phyloP scores from a whole-genome alignment of 2,329 filamentous ascomycete genomes.

The Trichoderma atrobrunneum region DNA sequence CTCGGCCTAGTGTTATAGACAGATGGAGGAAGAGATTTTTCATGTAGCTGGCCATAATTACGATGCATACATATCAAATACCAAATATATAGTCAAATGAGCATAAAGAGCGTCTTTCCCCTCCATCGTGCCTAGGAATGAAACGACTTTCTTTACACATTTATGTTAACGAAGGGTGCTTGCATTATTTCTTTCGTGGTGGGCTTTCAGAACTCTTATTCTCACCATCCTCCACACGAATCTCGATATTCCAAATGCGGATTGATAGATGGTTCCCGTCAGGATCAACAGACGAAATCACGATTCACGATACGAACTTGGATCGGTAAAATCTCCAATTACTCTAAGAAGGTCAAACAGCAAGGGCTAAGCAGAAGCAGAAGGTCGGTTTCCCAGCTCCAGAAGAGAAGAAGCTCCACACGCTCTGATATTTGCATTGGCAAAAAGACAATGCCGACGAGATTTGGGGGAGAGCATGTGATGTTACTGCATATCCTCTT shows the following conservation, averaged over 20 bases:
- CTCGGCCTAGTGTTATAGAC: neutral
- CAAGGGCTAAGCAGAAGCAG: too few relatives aligned
- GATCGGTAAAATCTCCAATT: too few relatives aligned
- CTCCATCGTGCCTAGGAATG: neutral
- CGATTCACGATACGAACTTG: too few relatives aligned
- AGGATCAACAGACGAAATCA: too few relatives aligned
- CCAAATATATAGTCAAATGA: neutral
- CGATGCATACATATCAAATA: neutral
- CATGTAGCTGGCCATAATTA: slow-evolving; percentile 1
- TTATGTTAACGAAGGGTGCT: neutral
- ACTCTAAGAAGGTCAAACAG: too few relatives aligned
- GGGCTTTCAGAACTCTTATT: neutral
- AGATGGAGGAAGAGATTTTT: neutral
- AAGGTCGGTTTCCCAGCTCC: too few relatives aligned
- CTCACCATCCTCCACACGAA: too few relatives aligned
- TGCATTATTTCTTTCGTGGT: neutral
- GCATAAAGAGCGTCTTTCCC: neutral
- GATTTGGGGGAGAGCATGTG: neutral
- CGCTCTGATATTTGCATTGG: too few relatives aligned
- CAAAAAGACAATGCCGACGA: too few relatives aligned
- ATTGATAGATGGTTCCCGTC: too few relatives aligned
- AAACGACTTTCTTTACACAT: neutral
- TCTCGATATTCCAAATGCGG: too few relatives aligned
- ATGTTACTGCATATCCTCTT: neutral
- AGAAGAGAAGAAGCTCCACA: too few relatives aligned